Evolutionary conservation across 352 stramenopile species (phyloP), one percentile per base, ranked within the genome.

Genomic region (Phytopythium sindhum): DNA sequence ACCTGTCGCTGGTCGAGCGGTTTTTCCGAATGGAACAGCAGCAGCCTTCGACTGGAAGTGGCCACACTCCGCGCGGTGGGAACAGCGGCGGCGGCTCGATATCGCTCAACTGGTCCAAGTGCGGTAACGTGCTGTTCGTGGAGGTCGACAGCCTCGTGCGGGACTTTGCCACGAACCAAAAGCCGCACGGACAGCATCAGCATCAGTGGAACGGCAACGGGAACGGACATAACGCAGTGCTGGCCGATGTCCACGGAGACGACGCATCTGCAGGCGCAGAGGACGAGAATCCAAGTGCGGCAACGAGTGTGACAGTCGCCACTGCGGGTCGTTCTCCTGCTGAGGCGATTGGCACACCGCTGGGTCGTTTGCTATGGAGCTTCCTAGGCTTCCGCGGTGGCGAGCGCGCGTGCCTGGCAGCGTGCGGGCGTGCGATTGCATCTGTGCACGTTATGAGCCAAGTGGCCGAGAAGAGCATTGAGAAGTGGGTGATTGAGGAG

Each of bases 401-500:
- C n/a, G 86, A 93, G 41, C 63, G 91, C 1, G 87, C 80, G 41
- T 94, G 84, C 39, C 60, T 96, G 10, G 69, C 77, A 9, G 83
- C 78, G 0, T 92, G 85, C 58, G 87, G 88, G 0, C 80, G 81
- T n/a, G 80, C 86, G 1, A 75, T 96, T 37, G 88, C 88, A 37
- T 94, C 82, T 0, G 88, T 96, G 15, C 75, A 92, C 29, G 76
- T 92, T 5, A 93, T 96, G 86, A 90, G 81, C 61, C 75, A 86
- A 21, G 81, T 94, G 9, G 71, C 84, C 0, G 88, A 96, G 63
- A 85, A 86, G 41, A 90, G 85, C 60, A 92, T 96, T 41, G 86
- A 93, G 65, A 90, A 89, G 48, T 93, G 84, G 84, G 70, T 93
- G 17, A 92, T 95, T 48, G 84, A 92, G 60, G 84, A 92, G 44